These are phyloP conservation scores for Aspergillus awamori DNA, from an alignment of 2,329 filamentous ascomycete species.

Conservation along the genomic window DNA sequence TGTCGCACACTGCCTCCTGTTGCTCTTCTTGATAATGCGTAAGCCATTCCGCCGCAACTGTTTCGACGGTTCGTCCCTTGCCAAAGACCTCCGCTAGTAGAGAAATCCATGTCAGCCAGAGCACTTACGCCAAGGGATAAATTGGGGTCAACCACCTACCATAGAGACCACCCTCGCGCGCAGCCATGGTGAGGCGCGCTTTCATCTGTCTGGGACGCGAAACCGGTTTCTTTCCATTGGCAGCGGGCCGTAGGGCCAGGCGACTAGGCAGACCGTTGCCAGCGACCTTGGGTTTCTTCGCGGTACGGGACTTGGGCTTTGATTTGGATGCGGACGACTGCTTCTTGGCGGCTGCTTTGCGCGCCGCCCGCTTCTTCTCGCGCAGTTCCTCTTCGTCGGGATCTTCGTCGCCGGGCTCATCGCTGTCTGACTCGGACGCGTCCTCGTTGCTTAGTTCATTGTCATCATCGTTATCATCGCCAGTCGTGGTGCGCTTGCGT, in stretches of 20 bases:
- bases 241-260: conserved; percentile 59
- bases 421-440: conserved; percentile 43
- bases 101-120: conserved; percentile 27
- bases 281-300: conserved; percentile 61
- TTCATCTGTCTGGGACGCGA: conserved; percentile 55
- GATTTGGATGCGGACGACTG: conserved; percentile 43
- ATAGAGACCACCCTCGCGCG: conserved; percentile 60
- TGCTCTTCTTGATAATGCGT: conserved; percentile 59
- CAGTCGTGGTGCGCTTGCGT: conserved; percentile 52
- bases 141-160: conserved; percentile 42
- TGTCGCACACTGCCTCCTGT: conserved; percentile 57
- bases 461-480: conserved; percentile 40
- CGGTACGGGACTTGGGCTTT: conserved; percentile 36
- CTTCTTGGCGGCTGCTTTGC: conserved; percentile 37
- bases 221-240: conserved; percentile 47
- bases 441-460: conserved; percentile 34
- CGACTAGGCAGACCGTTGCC: conserved; percentile 50
- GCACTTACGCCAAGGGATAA: conserved; percentile 1
- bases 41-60: conserved; percentile 62
- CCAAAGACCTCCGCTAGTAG: conserved; percentile 61
- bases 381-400: conserved; percentile 55
- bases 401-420: conserved; percentile 40
- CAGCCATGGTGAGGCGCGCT: conserved; percentile 55
- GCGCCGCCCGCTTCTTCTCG: conserved; percentile 44
- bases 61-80: conserved; percentile 56